A percentile compares a stretch with the other conserved stretches of the same genome.
Conservation (phyloP, 192 early-diverging fungal genomes). For the Linnemannia hyalina region DNA sequence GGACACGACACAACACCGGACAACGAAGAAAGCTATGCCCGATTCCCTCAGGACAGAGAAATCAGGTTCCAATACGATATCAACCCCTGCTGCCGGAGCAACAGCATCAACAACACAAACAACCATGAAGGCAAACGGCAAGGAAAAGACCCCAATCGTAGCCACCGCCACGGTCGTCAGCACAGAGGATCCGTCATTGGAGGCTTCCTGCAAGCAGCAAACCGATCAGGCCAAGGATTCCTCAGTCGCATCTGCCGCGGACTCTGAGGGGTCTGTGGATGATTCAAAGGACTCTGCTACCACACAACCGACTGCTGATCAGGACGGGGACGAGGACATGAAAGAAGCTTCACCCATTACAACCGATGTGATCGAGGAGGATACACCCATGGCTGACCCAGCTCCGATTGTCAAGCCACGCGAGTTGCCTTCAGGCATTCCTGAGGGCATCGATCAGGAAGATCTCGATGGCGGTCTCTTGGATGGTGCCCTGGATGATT, state of each 20-base stretch:
- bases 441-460: constrained; percentile 36
- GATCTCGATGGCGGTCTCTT: constrained; percentile 53
- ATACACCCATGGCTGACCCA: constrained; percentile 16
- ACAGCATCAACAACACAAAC: neutral
- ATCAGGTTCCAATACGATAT: neutral
- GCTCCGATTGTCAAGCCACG: neutral
- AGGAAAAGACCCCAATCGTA: constrained; percentile 13
- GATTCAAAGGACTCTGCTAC: neutral
- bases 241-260: neutral
- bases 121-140: constrained; percentile 30
- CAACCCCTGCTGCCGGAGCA: neutral
- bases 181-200: neutral
- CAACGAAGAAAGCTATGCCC: neutral
- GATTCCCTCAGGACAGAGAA: constrained; percentile 19
- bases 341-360: constrained; percentile 6
- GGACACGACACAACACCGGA: neutral
- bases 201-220: neutral
- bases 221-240: constrained; percentile 1
- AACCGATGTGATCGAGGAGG: constrained; percentile 13
- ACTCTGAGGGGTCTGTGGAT: neutral
- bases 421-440: neutral
- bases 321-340: constrained; percentile 28
- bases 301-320: constrained; percentile 1
- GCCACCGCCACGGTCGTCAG: neutral
- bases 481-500: constrained; percentile 52